Base-by-base conservation (phyloP, 805 yeast species). In the Pichia paraexigua region DNA sequence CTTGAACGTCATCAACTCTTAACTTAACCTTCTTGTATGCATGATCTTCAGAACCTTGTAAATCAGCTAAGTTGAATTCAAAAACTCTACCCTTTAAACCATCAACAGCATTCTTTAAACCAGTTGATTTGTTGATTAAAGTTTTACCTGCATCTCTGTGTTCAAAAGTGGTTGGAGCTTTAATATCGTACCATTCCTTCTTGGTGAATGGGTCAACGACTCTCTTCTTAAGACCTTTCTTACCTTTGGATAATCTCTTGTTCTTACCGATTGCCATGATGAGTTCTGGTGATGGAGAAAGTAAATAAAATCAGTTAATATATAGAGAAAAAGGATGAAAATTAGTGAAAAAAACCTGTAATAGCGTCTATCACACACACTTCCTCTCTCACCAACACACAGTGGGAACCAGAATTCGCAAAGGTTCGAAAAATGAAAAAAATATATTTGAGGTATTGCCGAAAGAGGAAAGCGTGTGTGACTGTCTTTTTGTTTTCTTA, bases 191-290 rank as follows among this genome's bases (percentile, higher is more conserved):
- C 98, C 98, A 92, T 70, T 91, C 98, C 80, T 92, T 92, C 78
- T 91, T 90, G 85, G 96, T 82, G 94, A 92, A 92, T 73, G 98
- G 98, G 83, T 92, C 99, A 66, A 90, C 95, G 73, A 87, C 94
- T 85, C 85, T 92, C 95, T 92, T 94, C 95, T 92, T 92, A 76
- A 89, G 79, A 72, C 98, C 97, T 79, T 92, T 92, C 89, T 86
- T 85, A 72, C 94, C 92, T 73, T 79, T 78, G 73, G 84, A 80
- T 69, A 86, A 81, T 81, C 92, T 87, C 81, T 83, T 83, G 76
- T 76, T 76, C 71, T 76, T 76, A 69, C 80, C 80, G 68, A 77
- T 79, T 74, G 81, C 82, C 82, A 77, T 77, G 68, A 63, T 75
- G 70, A 53, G 53, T 61, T 55, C 53, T 55, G 43, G 46, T 46